Base-by-base conservation (phyloP, 139 green algal genomes). In the Trebouxia sp. region DNA sequence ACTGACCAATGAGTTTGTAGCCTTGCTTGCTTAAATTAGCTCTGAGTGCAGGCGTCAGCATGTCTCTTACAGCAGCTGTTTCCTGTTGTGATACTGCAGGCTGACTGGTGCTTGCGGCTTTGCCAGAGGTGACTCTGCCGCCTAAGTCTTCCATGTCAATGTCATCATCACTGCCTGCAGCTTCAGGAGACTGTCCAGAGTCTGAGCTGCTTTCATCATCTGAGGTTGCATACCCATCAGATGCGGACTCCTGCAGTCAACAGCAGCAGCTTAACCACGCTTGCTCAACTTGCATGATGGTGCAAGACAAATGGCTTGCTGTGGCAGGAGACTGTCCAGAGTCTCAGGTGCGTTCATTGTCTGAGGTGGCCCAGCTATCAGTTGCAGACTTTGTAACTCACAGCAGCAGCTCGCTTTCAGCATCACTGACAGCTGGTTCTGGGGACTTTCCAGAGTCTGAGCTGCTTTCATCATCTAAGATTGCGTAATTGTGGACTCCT, bases 1-100 rank as follows among this genome's bases (percentile, higher is more conserved):
- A 32, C 20, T 17, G 88, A 67, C 93, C 93, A 47, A 97, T 91
- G 38, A 97, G 80, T 70, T 95, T 94, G 83, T 97, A 97, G 37
- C 93, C 93, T 82, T 97, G 93, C 82, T 94, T 94, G 50, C 83
- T 94, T 17, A 95, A 83, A 14, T 83, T 88, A 4, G 51, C 80
- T 6, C 90, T 83, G 0, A 93, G 28, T 22, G 87, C 26, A 45
- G 87, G 84, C 10, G 85, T 92, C 47, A 95, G 76, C 92, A 95
- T 95, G 74, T 93, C 85, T 28, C 85, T 88, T 5, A 75, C 79
- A 30, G 32, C n/a, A 62, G 37, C 45, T 22, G 0, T 17, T 24
- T 30, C 74, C 32, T 20, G 51, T 45, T 80, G 83, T 26, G 24
- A 75, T 75, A 28, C 50, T 81, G 39, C 22, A 38, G 20, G 30